phyloP scores from a whole-genome alignment of 768 basidiomycete genomes.

The Daedalea quercina region DNA sequence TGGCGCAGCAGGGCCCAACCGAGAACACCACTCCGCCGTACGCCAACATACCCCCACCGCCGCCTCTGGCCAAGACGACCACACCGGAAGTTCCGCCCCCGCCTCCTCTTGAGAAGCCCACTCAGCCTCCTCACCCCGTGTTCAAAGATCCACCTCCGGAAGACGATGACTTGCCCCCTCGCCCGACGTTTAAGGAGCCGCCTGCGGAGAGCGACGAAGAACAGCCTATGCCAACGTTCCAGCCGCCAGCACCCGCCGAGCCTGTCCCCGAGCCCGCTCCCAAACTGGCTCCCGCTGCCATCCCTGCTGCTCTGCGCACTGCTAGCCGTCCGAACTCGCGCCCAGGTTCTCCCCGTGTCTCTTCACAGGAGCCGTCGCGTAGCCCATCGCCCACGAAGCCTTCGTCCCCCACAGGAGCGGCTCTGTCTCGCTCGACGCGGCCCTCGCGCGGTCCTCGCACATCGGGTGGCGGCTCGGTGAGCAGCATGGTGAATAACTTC shows the following conservation, averaged over 20 bases:
- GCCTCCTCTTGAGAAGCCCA: constrained; percentile 4
- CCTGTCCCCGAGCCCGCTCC: constrained; percentile 25
- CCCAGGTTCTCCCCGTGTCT: constrained; percentile 23
- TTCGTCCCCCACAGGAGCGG: constrained; percentile 42
- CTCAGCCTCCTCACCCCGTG: constrained; percentile 28
- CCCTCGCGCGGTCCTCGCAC: constrained; percentile 43
- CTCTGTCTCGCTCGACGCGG: constrained; percentile 24
- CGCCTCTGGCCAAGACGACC: constrained; percentile 2
- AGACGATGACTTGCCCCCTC: constrained; percentile 39
- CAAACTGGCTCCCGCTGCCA: constrained; percentile 9
- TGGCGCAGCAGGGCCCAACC: constrained; percentile 6
- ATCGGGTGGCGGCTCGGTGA: constrained; percentile 36
- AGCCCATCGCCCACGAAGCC: constrained; percentile 30
- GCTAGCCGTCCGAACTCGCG: constrained; percentile 6
- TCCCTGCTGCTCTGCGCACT: constrained; percentile 7
- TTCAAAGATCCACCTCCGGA: constrained; percentile 66
- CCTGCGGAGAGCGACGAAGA: constrained; percentile 15
- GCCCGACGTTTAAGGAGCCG: constrained; percentile 35
- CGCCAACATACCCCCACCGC: constrained; percentile 1
- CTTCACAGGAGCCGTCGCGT: constrained; percentile 20
- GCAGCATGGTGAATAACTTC: constrained; percentile 49
- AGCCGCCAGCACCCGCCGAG: constrained; percentile 15
- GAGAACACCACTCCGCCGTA: constrained; percentile 4
- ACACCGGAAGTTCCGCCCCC: constrained; percentile 9
- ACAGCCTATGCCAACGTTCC: constrained; percentile 13